Conservation (phyloP, 345 rosid genomes). For the Pugionium cornutum region DNA sequence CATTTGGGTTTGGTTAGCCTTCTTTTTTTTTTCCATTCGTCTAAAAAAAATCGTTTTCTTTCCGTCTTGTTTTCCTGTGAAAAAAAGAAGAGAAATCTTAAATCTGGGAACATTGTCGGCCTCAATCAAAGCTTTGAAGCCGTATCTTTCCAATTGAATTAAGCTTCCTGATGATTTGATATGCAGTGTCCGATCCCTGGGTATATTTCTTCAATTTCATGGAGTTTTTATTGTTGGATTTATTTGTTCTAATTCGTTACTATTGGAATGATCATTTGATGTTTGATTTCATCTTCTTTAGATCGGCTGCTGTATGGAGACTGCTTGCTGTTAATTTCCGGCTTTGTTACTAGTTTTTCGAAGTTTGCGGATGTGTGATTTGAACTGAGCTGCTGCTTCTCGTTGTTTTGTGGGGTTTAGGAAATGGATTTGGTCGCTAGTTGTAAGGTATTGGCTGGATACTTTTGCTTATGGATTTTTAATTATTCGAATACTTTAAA, state of each 20-base stretch:
- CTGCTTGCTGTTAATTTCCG: slow-evolving; percentile 33
- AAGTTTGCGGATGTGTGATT: slow-evolving; percentile 36
- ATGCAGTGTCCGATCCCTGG: slow-evolving; percentile 41
- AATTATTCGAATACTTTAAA: neutral
- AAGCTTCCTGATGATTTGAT: slow-evolving; percentile 11
- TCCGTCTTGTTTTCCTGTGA: slow-evolving; percentile 11
- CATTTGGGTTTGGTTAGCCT: slow-evolving; percentile 60
- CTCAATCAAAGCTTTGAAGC: slow-evolving; percentile 42
- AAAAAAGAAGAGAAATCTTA: neutral
- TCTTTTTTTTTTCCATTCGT: slow-evolving; percentile 3
- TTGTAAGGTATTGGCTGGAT: slow-evolving; percentile 63
- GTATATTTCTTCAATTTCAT: slow-evolving; percentile 19
- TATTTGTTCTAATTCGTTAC: neutral
- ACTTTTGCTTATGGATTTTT: neutral
- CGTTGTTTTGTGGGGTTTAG: slow-evolving; percentile 8
- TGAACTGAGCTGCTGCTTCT: slow-evolving; percentile 26
- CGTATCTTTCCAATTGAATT: slow-evolving; percentile 29
- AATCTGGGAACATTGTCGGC: slow-evolving; percentile 21
- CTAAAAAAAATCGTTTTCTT: slow-evolving; percentile 11
- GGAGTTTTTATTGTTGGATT: neutral
- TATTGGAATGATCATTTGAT: slow-evolving; percentile 13
- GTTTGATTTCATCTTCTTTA: slow-evolving; percentile 23
- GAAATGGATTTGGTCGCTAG: slow-evolving; percentile 75
- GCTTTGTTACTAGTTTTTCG: slow-evolving; percentile 37
- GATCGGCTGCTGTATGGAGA: slow-evolving; percentile 52